Base-by-base conservation (phyloP, 345 rosid species). In the Bruguiera gymnorhiza region DNA sequence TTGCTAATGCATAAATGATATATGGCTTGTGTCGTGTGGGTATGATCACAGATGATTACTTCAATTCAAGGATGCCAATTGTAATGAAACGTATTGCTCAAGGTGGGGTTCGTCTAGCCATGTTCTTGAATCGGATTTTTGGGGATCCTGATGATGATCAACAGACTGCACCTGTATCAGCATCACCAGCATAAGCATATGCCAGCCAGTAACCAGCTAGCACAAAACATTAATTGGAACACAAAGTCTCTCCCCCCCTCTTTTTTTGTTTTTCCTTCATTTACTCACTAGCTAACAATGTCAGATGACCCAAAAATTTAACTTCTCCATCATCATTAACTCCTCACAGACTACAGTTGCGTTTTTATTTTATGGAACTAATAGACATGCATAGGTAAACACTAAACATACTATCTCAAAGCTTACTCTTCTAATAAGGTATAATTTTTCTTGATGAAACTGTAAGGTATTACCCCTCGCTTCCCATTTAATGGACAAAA, bases 41-140 rank as follows among this genome's bases (percentile, higher is more conserved):
- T 21, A 27, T 9, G 36, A 31, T 8, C 58, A 32, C 81, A 94
- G 97, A 91, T 70, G 98, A 94, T 20, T 94, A 94, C 85, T 94
- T 89, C 73, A 54, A 88, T 60, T 83, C 98, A 59, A 89, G 95
- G 78, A 78, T 87, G 93, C 90, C 96, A 37, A 70, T 89, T 68
- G 97, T 89, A 61, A 91, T 89, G 97, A 91, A 89, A 78, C 86
- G 98, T 59, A 82, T 94, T 21, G 95, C 95, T 66, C 97, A 94
- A 53, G 98, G 97, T 15, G 98, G 98, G 55, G 82, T 94, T 59
- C 85, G 98, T 59, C 62, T 94, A 70, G 98, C 91, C 68, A 91
- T 94, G 98, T 75, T 81, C 66, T 81, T 94, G 81, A 94, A 94
- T 80, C 70, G 68, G 60, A 74, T 81, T 37, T 86, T 94, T 50